Conservation (phyloP, 2,329 filamentous ascomycete species). For the Orbilia oligospora region DNA sequence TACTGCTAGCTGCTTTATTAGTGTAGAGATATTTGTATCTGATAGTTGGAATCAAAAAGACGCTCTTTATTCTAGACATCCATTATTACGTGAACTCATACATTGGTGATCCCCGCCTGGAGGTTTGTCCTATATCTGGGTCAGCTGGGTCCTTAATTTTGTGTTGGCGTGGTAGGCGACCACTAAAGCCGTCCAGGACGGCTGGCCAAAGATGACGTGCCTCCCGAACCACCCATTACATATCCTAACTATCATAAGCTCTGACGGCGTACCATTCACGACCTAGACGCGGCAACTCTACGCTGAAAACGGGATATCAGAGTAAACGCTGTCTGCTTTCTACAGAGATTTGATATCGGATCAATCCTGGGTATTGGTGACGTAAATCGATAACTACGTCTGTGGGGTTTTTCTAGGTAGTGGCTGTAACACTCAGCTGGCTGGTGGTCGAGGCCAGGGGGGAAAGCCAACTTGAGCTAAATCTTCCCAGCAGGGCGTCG, state of each 20-base stretch:
- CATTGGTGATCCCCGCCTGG: background rate
- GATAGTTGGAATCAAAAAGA: conserved; percentile 5
- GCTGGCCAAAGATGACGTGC: conserved; percentile 11
- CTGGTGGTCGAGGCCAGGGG: background rate
- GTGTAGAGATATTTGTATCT: conserved; percentile 22
- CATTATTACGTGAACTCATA: background rate
- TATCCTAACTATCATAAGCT: background rate
- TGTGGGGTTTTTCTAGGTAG: background rate
- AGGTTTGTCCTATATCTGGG: too few species aligned
- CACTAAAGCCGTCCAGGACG: background rate
- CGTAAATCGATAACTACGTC: background rate
- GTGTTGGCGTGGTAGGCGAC: conserved; percentile 1
- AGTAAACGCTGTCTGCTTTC: background rate
- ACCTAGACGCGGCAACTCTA: background rate
- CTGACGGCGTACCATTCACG: background rate
- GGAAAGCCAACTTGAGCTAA: conserved; percentile 3
- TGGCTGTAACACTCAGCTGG: background rate
- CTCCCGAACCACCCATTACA: background rate
- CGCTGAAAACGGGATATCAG: conserved; percentile 9
- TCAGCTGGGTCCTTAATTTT: background rate
- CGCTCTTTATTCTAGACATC: background rate
- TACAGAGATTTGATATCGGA: background rate
- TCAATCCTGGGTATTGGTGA: conserved; percentile 1
- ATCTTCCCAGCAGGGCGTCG: conserved; percentile 4
- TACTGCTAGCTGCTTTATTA: conserved; percentile 8